These are phyloP conservation scores for Groenewaldozyma auringiensis DNA, from an alignment of 1,139 yeast species.

Conservation along the genomic window DNA sequence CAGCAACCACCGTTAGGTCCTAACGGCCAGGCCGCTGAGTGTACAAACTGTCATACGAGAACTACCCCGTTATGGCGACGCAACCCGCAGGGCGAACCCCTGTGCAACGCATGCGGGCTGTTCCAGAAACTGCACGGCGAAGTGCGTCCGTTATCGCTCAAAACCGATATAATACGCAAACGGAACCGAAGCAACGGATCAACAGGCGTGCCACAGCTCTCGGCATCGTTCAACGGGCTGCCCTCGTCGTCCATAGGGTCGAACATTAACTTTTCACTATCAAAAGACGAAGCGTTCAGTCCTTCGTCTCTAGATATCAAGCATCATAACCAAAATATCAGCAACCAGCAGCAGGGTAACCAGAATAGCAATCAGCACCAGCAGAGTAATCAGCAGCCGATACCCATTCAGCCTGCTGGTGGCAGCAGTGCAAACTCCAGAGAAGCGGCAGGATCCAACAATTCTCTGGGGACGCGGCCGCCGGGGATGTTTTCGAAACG, in stretches of 20 bases:
- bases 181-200: constrained; percentile 34
- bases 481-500: neutral
- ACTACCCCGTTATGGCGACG: constrained; percentile 93
- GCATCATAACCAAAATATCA: neutral
- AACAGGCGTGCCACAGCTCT: no score
- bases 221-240: neutral
- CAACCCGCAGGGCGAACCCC: constrained; percentile 81
- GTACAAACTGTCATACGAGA: constrained; percentile 82
- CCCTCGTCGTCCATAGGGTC: neutral
- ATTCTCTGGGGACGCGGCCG: neutral
- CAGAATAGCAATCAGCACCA: neutral
- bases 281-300: constrained; percentile 3
- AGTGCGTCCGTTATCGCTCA: constrained; percentile 77
- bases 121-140: constrained; percentile 85
- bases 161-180: constrained; percentile 85
- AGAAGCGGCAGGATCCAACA: no score
- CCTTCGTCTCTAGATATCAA: constrained; percentile 6
- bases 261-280: neutral
- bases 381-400: neutral
- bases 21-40: constrained; percentile 25
- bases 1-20: neutral
- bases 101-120: constrained; percentile 90
- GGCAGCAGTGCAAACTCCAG: neutral
- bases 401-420: neutral
- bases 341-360: neutral